A percentile compares a stretch with the other conserved stretches of the same genome.
Evolutionary conservation across 164 flowering plant species (phyloP).

Genomic region (Magnolia officinalis): DNA sequence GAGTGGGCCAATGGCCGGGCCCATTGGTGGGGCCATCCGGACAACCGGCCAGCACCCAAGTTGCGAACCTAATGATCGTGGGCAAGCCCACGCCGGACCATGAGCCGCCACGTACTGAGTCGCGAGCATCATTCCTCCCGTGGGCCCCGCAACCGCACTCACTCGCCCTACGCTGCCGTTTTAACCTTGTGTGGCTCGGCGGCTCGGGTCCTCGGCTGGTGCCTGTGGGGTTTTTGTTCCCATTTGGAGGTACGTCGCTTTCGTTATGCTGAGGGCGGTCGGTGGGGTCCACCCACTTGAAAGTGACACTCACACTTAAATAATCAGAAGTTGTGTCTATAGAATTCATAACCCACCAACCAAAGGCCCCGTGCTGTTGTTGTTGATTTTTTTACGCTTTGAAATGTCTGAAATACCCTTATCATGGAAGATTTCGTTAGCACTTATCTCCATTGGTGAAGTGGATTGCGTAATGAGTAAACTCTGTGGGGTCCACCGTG

Average conservation of each 20-base stretch:
- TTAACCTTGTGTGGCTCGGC: background rate
- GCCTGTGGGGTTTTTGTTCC: background rate
- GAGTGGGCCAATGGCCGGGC: background rate
- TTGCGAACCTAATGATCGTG: constrained; percentile 35
- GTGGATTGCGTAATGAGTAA: too few relatives aligned
- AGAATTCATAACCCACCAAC: constrained; percentile 33
- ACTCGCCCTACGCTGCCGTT: background rate
- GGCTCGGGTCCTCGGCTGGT: background rate
- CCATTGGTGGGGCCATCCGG: constrained; percentile 21
- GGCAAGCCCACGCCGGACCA: constrained; percentile 58
- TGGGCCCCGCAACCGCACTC: background rate
- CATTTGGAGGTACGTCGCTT: constrained; percentile 43
- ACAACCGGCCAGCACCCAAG: constrained; percentile 33
- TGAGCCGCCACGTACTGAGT: constrained; percentile 44
- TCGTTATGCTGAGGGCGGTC: constrained; percentile 34
- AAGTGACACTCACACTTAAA: background rate
- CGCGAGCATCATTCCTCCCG: constrained; percentile 21
- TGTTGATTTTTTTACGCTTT: background rate
- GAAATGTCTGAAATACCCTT: background rate
- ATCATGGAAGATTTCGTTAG: constrained; percentile 7
- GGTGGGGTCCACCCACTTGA: constrained; percentile 25
- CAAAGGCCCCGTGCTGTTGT: constrained; percentile 15
- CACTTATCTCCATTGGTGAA: too few relatives aligned
- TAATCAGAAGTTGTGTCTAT: background rate
- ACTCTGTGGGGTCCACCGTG: too few relatives aligned